These are phyloP conservation scores for Paraphaeosphaeria minitans DNA, from an alignment of 2,329 filamentous ascomycete species.

Conservation along the genomic window DNA sequence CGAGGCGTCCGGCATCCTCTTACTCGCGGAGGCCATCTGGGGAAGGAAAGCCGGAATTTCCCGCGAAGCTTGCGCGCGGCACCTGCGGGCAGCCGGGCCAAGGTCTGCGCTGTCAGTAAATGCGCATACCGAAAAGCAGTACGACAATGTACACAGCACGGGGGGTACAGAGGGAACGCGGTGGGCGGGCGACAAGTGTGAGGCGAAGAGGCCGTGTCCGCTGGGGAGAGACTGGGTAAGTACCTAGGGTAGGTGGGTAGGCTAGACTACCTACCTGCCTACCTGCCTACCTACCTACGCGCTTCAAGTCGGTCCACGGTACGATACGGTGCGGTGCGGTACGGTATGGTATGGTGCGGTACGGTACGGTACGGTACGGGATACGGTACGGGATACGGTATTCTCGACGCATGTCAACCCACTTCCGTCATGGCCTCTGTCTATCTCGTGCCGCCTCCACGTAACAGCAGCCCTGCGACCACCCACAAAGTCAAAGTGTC, in stretches of 20 bases:
- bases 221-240: background rate
- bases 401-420: background rate
- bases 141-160: background rate
- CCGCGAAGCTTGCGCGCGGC: constrained; percentile 3
- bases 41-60: background rate
- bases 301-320: background rate
- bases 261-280: too few species aligned
- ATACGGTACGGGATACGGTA: too few species aligned
- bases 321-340: too few species aligned
- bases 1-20: background rate
- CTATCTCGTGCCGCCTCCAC: background rate
- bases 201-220: background rate
- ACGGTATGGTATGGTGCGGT: too few species aligned
- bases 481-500: background rate
- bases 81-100: constrained; percentile 2
- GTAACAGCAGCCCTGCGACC: background rate
- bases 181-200: background rate
- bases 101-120: background rate
- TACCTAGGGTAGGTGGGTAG: too few species aligned
- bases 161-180: background rate
- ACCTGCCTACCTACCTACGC: too few species aligned
- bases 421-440: background rate
- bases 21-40: background rate
- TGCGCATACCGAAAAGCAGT: background rate
- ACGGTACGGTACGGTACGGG: too few species aligned